Evolutionary conservation across 2,329 filamentous ascomycete species (phyloP).

Genomic region (Colletotrichum spinosum): DNA sequence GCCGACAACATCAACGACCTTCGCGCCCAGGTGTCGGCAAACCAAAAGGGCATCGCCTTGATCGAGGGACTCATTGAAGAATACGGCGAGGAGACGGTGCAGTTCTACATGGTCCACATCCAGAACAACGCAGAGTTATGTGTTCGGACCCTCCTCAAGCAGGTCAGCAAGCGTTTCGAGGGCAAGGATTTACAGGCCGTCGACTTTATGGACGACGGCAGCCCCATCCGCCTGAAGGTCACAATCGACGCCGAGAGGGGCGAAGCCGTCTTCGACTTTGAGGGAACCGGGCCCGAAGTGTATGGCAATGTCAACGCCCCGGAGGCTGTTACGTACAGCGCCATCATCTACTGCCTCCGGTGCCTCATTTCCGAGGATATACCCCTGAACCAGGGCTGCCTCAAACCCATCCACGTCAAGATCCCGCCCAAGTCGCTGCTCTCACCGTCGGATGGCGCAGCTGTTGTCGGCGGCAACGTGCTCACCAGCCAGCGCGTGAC

Average conservation of each 20-base stretch:
- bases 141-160: slow-evolving; percentile 78
- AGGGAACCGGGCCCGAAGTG: slow-evolving; percentile 82
- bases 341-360: slow-evolving; percentile 88
- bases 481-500: slow-evolving; percentile 58
- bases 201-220: slow-evolving; percentile 89
- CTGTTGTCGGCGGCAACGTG: slow-evolving; percentile 86
- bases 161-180: slow-evolving; percentile 76
- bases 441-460: slow-evolving; percentile 79
- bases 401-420: slow-evolving; percentile 79
- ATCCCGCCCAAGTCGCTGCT: slow-evolving; percentile 81
- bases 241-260: slow-evolving; percentile 80
- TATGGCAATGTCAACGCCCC: slow-evolving; percentile 87
- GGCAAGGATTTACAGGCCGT: slow-evolving; percentile 77
- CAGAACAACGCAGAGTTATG: slow-evolving; percentile 83
- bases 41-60: slow-evolving; percentile 86
- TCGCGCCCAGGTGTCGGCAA: slow-evolving; percentile 85
- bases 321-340: slow-evolving; percentile 83
- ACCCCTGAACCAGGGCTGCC: slow-evolving; percentile 84
- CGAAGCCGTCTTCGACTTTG: slow-evolving; percentile 84
- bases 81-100: slow-evolving; percentile 81
- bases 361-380: slow-evolving; percentile 85
- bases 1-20: slow-evolving; percentile 86
- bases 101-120: slow-evolving; percentile 87
- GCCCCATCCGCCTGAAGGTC: slow-evolving; percentile 79
- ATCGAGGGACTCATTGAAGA: slow-evolving; percentile 81